A percentile compares a stretch with the other conserved stretches of the same genome.
Evolutionary conservation across 441 rosid genomes (phyloP).

Genomic region (Erodium texanum): DNA sequence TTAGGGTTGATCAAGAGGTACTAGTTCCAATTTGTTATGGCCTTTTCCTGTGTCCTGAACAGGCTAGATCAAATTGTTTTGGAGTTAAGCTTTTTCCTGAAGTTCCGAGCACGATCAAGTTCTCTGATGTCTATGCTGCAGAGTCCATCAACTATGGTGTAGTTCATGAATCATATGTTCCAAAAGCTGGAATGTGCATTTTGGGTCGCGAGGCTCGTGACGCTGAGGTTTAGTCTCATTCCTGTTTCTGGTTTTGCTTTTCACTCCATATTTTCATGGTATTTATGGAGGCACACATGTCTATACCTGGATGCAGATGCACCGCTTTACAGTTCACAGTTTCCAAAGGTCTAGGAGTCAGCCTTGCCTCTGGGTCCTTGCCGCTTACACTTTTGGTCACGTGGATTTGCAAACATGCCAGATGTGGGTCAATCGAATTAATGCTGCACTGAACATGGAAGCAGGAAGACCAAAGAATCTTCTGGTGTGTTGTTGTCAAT

Average conservation of each 20-base stretch:
- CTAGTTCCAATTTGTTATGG: conserved; percentile 14
- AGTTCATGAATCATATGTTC: conserved; percentile 27
- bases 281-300: conserved; percentile 5
- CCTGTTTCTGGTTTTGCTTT: not conserved
- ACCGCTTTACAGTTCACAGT: conserved; percentile 50
- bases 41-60: conserved; percentile 21
- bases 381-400: conserved; percentile 50
- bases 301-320: conserved; percentile 40
- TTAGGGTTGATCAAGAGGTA: conserved; percentile 6
- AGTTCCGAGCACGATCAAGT: conserved; percentile 30
- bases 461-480: conserved; percentile 69
- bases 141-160: conserved; percentile 38
- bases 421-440: conserved; percentile 56
- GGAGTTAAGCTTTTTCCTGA: conserved; percentile 35
- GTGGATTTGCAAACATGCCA: conserved; percentile 52
- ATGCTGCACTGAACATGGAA: conserved; percentile 38
- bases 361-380: conserved; percentile 56
- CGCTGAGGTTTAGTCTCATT: conserved; percentile 39
- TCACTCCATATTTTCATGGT: not conserved
- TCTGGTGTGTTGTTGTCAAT: conserved; percentile 45
- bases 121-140: conserved; percentile 62
- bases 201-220: conserved; percentile 25
- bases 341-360: conserved; percentile 42
- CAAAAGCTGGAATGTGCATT: conserved; percentile 34
- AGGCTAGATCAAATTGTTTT: conserved; percentile 47